Evolutionary conservation across 2,329 filamentous ascomycete species (phyloP).

Genomic region (Claviceps paspali): DNA sequence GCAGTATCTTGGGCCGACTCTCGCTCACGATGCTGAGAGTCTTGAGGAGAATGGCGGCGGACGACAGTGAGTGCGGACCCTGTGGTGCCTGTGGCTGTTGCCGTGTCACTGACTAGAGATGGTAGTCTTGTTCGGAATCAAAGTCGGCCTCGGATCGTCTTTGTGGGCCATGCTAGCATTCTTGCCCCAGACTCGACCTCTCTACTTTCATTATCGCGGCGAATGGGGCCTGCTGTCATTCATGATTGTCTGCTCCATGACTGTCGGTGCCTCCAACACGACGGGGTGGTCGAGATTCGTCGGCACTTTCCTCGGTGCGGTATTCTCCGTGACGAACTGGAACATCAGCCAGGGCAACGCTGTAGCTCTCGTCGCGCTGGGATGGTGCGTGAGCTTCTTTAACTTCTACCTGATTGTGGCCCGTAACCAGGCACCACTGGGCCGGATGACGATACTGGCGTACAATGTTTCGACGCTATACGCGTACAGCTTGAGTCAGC

Average conservation of each 20-base stretch:
- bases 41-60: conserved; percentile 27
- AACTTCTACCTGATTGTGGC: conserved; percentile 79
- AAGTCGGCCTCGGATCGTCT: conserved; percentile 74
- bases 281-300: conserved; percentile 70
- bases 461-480: conserved; percentile 89
- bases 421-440: conserved; percentile 66
- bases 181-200: conserved; percentile 52
- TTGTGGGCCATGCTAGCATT: conserved; percentile 76
- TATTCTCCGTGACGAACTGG: conserved; percentile 62
- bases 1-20: conserved; percentile 21
- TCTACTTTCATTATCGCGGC: conserved; percentile 71
- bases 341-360: conserved; percentile 55
- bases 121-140: conserved; percentile 56
- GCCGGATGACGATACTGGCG: conserved; percentile 77
- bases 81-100: background rate
- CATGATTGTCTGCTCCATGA: conserved; percentile 94
- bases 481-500: conserved; percentile 67
- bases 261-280: conserved; percentile 80
- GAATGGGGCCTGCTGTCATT: conserved; percentile 93
- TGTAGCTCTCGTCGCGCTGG: conserved; percentile 54
- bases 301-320: conserved; percentile 65
- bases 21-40: conserved; percentile 27
- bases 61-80: conserved; percentile 27
- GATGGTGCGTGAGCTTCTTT: conserved; percentile 61
- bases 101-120: conserved; percentile 1